Conservation (phyloP, 768 basidiomycete species). For the Trametes cingulata region DNA sequence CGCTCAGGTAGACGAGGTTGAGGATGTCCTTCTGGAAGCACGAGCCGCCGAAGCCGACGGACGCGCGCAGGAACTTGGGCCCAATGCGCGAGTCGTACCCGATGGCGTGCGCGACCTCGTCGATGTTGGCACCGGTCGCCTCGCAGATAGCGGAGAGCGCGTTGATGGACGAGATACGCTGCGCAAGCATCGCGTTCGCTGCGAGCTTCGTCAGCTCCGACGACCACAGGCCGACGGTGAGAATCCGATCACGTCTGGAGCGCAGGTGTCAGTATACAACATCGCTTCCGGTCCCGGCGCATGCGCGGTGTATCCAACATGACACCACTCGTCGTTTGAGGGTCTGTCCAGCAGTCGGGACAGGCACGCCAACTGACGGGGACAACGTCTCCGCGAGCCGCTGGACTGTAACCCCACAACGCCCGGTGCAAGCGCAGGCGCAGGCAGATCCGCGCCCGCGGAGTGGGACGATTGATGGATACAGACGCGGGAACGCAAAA, state of each 20-base stretch:
- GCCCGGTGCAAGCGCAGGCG: not conserved
- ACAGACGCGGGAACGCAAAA: not conserved
- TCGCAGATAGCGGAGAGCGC: slow-evolving; percentile 98
- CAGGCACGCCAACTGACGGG: not conserved
- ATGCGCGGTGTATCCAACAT: too few relatives aligned
- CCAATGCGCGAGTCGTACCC: slow-evolving; percentile 93
- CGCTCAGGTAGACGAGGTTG: slow-evolving; percentile 96
- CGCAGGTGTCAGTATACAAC: not conserved
- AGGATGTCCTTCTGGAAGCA: slow-evolving; percentile 99
- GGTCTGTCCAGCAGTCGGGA: not conserved
- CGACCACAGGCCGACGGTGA: slow-evolving; percentile 97
- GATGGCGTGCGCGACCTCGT: slow-evolving; percentile 94
- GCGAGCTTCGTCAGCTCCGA: slow-evolving; percentile 98
- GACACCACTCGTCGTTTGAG: not conserved
- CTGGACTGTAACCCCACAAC: not conserved
- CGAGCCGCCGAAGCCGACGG: slow-evolving; percentile 95
- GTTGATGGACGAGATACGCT: slow-evolving; percentile 98
- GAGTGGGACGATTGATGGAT: too few relatives aligned
- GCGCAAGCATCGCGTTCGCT: slow-evolving; percentile 99
- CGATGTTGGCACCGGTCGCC: slow-evolving; percentile 97
- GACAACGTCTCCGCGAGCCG: not conserved
- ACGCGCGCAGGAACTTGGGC: slow-evolving; percentile 92
- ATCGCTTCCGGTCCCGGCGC: too few relatives aligned
- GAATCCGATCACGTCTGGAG: slow-evolving; percentile 67
- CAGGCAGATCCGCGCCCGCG: too few relatives aligned